phyloP scores from a whole-genome alignment of 2,329 filamentous ascomycete genomes.

The Fusarium solani-melongenae region DNA sequence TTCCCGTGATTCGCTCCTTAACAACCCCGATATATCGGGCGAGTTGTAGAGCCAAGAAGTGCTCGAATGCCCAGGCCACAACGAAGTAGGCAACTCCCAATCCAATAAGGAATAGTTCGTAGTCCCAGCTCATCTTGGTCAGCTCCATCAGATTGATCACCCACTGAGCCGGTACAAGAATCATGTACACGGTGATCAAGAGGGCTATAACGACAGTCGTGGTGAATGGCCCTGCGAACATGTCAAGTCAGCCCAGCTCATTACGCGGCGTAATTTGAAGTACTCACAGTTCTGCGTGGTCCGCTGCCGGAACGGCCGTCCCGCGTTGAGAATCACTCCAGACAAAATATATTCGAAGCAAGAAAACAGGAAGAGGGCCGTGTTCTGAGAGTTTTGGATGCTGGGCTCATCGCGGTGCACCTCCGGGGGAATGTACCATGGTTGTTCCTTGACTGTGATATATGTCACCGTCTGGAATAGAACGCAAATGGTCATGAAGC shows the following conservation, averaged over 20 bases:
- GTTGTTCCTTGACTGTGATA: constrained; percentile 78
- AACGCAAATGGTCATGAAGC: constrained; percentile 87
- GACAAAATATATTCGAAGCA: constrained; percentile 96
- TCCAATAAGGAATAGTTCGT: constrained; percentile 77
- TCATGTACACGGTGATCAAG: constrained; percentile 80
- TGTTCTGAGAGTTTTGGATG: constrained; percentile 93
- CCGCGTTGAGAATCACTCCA: constrained; percentile 90
- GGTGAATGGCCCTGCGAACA: constrained; percentile 79
- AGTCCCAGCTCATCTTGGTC: constrained; percentile 78
- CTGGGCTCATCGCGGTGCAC: constrained; percentile 83
- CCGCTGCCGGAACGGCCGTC: constrained; percentile 85
- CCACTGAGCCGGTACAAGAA: constrained; percentile 77
- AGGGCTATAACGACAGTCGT: constrained; percentile 78
- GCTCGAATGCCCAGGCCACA: constrained; percentile 78
- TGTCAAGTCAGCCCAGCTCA: constrained; percentile 2
- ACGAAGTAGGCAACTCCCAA: constrained; percentile 77
- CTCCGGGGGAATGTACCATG: constrained; percentile 87
- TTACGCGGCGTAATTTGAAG: fast-evolving
- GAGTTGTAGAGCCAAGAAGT: constrained; percentile 74
- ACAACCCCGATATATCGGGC: constrained; percentile 73
- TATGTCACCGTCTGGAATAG: constrained; percentile 80
- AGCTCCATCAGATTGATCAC: constrained; percentile 84
- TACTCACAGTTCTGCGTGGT: constrained; percentile 81
- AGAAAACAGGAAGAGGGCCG: constrained; percentile 86
- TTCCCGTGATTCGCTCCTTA: constrained; percentile 67